Percentiles rank a stretch among this genome's conserved stretches.
Evolutionary conservation across 1,284 basidiomycete genomes (phyloP).

Genomic region (Inonotus hispidus): DNA sequence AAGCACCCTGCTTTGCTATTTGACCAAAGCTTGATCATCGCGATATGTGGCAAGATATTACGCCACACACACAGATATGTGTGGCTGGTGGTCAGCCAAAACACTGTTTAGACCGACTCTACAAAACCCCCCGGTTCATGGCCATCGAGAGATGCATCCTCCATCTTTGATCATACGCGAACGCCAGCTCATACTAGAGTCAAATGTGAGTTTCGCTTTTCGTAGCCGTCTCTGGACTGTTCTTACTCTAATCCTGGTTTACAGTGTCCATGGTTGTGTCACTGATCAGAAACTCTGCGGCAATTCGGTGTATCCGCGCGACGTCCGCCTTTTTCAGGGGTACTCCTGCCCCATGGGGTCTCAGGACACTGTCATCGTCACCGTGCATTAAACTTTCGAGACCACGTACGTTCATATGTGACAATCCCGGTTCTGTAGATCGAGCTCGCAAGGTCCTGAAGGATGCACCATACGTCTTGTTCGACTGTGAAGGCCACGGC

Average conservation of each 20-base stretch:
- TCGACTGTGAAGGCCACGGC: conserved; percentile 1
- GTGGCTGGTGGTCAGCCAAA: background rate
- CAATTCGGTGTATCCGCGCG: too few relatives aligned
- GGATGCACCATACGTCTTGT: background rate
- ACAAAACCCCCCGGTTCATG: background rate
- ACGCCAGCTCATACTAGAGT: too few relatives aligned
- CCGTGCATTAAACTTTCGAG: background rate
- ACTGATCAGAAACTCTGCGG: too few relatives aligned
- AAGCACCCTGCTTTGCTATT: background rate
- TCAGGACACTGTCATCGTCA: too few relatives aligned
- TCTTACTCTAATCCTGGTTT: too few relatives aligned
- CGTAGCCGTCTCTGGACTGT: too few relatives aligned
- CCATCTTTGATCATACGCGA: background rate
- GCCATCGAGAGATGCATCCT: background rate
- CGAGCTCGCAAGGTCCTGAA: background rate
- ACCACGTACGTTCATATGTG: background rate
- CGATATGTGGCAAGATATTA: background rate
- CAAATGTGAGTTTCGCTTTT: too few relatives aligned
- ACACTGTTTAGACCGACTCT: background rate
- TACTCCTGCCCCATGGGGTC: too few relatives aligned
- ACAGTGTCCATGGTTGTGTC: too few relatives aligned
- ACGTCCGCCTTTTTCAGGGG: too few relatives aligned
- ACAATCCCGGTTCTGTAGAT: background rate
- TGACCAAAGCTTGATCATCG: background rate
- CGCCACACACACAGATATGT: background rate